These are phyloP conservation scores for Bromus sterilis DNA, from an alignment of 176 grass and related monocot species.

Conservation along the genomic window DNA sequence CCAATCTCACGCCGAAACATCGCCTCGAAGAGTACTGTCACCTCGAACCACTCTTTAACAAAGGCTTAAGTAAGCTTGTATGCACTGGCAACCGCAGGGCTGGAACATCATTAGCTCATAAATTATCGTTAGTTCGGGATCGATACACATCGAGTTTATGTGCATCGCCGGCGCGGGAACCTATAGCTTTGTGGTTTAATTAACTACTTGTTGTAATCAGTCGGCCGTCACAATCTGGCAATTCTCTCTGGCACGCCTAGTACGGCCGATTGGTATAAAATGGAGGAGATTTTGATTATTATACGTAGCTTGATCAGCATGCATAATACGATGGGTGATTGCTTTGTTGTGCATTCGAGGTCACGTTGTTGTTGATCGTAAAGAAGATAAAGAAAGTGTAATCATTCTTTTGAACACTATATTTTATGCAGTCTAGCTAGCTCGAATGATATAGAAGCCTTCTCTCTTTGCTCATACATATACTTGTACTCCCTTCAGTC, in stretches of 20 bases:
- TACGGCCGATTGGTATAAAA: neutral
- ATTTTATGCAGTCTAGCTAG: neutral
- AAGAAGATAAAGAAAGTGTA: neutral
- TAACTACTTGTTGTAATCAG: neutral
- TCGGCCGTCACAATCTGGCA: neutral
- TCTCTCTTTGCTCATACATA: no score
- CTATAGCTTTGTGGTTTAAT: neutral
- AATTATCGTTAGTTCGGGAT: neutral
- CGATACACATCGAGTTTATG: neutral
- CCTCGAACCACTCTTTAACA: neutral
- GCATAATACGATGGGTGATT: neutral
- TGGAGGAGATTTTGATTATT: neutral
- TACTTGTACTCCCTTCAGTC: no score
- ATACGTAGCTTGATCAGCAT: neutral
- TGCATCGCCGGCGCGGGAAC: no score
- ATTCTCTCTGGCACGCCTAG: neutral
- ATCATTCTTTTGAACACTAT: neutral
- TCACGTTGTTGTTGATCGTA: neutral
- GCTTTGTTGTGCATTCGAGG: neutral
- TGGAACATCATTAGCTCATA: neutral
- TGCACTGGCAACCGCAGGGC: neutral
- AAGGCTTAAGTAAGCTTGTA: neutral
- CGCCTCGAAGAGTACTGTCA: neutral
- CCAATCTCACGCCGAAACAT: conserved; percentile 4
- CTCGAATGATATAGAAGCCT: no score